Evolutionary conservation across 495 filamentous ascomycete genomes (phyloP).

Genomic region (Aspergillus campestris): DNA sequence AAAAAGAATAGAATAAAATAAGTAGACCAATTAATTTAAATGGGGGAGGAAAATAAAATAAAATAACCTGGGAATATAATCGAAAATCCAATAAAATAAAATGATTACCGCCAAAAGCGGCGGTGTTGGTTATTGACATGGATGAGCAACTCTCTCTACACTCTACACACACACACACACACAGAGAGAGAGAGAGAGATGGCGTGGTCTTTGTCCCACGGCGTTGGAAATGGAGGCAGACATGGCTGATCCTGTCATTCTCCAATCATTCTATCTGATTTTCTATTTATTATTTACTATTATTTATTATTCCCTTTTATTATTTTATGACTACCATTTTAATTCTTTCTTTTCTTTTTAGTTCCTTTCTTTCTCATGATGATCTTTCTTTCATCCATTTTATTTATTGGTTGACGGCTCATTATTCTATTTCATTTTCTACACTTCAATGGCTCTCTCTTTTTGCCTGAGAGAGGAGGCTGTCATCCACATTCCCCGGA

Average conservation of each 20-base stretch:
- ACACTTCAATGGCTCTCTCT: neutral
- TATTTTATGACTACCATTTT: slow-evolving; percentile 6
- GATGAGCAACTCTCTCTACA: too few relatives aligned
- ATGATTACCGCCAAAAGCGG: neutral
- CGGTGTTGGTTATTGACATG: too few relatives aligned
- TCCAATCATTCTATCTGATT: neutral
- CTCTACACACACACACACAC: too few relatives aligned
- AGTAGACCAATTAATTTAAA: neutral
- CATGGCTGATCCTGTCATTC: slow-evolving; percentile 3
- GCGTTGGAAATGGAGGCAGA: slow-evolving; percentile 6
- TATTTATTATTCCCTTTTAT: slow-evolving; percentile 6
- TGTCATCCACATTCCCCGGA: too few relatives aligned
- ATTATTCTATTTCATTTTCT: neutral
- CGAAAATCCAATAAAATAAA: neutral
- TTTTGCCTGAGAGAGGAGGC: neutral
- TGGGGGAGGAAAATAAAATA: neutral
- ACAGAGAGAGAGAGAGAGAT: neutral
- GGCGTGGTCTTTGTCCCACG: slow-evolving; percentile 15
- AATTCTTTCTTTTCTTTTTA: neutral
- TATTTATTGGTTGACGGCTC: slow-evolving; percentile 1
- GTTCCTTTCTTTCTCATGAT: neutral
- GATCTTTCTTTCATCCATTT: neutral
- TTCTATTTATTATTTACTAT: slow-evolving; percentile 6
- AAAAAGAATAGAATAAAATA: neutral
- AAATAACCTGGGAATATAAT: neutral